Conservation (phyloP, 495 filamentous ascomycete species). For the Aspergillus baeticus region DNA sequence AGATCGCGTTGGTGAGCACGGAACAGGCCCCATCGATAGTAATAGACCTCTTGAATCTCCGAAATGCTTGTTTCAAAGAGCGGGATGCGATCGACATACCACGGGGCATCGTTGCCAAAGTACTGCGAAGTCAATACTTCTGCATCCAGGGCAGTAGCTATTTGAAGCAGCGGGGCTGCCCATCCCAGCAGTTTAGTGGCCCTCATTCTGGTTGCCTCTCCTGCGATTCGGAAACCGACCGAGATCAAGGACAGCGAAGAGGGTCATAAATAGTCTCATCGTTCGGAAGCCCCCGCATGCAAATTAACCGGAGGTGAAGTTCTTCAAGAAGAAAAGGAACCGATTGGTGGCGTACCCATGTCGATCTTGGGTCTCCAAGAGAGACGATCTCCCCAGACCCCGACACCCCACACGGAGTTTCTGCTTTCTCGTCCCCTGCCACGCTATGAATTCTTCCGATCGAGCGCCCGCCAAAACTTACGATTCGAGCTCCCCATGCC, state of each 20-base stretch:
- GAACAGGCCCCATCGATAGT: constrained; percentile 33
- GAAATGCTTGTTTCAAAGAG: constrained; percentile 17
- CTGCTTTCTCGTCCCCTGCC: background rate
- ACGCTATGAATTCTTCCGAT: too few relatives aligned
- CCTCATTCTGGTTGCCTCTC: too few relatives aligned
- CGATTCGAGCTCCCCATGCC: too few relatives aligned
- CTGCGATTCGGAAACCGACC: too few relatives aligned
- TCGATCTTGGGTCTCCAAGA: background rate
- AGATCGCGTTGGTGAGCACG: constrained; percentile 32
- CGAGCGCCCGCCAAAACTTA: too few relatives aligned
- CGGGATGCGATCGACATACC: constrained; percentile 21
- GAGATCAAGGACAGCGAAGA: too few relatives aligned
- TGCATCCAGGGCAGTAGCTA: constrained; percentile 5
- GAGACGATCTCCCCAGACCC: background rate
- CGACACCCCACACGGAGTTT: constrained; percentile 1
- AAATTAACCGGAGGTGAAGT: too few relatives aligned
- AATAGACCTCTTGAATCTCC: constrained; percentile 30
- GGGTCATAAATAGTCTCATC: too few relatives aligned
- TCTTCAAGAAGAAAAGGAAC: background rate
- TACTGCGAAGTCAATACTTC: constrained; percentile 9
- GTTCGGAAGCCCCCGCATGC: too few relatives aligned
- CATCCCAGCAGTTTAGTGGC: too few relatives aligned
- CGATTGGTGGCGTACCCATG: background rate
- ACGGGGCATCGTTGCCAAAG: constrained; percentile 21
- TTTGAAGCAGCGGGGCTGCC: background rate